Conservation (phyloP, 2,329 filamentous ascomycete genomes). For the Claviceps purpurea region DNA sequence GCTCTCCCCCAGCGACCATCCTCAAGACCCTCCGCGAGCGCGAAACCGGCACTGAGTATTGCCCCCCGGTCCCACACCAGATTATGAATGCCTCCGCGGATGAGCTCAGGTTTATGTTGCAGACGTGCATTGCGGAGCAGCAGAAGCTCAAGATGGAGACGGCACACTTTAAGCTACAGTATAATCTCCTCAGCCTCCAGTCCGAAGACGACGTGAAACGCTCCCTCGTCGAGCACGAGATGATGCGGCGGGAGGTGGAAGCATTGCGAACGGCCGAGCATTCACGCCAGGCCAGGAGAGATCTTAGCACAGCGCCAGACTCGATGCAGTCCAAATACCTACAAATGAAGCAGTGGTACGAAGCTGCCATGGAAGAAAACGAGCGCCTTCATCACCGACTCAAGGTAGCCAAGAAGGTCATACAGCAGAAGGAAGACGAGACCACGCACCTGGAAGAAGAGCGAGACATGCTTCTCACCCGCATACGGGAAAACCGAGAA, state of each 20-base stretch:
- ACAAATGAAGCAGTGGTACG: slow-evolving; percentile 53
- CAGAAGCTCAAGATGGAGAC: slow-evolving; percentile 62
- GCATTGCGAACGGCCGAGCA: slow-evolving; percentile 65
- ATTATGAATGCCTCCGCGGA: slow-evolving; percentile 40
- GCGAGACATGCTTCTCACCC: slow-evolving; percentile 61
- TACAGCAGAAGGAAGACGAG: slow-evolving; percentile 66
- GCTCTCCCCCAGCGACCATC: slow-evolving; percentile 41
- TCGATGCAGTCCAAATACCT: slow-evolving; percentile 40
- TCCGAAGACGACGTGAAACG: slow-evolving; percentile 75
- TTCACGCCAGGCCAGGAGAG: slow-evolving; percentile 44
- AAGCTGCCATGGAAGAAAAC: slow-evolving; percentile 54
- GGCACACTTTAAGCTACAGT: slow-evolving; percentile 82
- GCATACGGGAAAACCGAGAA: slow-evolving; percentile 81
- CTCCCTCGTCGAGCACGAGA: slow-evolving; percentile 80
- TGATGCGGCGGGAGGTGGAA: slow-evolving; percentile 79
- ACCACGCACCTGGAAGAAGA: slow-evolving; percentile 59
- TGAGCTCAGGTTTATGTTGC: slow-evolving; percentile 43
- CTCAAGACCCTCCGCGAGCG: slow-evolving; percentile 21
- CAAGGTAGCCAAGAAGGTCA: slow-evolving; percentile 61
- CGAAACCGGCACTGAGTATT: slow-evolving; percentile 25
- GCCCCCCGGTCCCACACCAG: slow-evolving; percentile 33
- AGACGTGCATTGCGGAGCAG: slow-evolving; percentile 41
- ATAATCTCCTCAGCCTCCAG: slow-evolving; percentile 71
- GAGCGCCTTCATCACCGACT: slow-evolving; percentile 49
- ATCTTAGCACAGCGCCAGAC: slow-evolving; percentile 38